These are phyloP conservation scores for Lepidopterella palustris DNA, from an alignment of 495 filamentous ascomycete species.

Conservation along the genomic window DNA sequence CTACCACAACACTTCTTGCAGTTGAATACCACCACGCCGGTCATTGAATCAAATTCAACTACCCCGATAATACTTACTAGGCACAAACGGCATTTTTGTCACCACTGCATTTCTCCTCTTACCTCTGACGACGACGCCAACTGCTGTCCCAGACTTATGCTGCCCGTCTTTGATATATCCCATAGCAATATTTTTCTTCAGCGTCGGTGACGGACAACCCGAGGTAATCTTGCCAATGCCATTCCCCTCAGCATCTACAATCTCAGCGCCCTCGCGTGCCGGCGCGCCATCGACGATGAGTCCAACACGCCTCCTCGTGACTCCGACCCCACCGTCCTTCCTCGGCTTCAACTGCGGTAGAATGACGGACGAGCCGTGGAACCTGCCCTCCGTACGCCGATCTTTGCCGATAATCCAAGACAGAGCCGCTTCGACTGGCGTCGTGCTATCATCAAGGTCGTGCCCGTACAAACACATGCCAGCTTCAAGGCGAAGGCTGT, in stretches of 20 bases:
- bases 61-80: slow-evolving; percentile 60
- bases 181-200: slow-evolving; percentile 92
- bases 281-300: slow-evolving; percentile 80
- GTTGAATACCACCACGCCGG: no score
- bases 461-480: slow-evolving; percentile 99
- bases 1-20: no score
- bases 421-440: slow-evolving; percentile 77
- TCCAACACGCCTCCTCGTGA: slow-evolving; percentile 69
- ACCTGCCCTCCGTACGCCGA: slow-evolving; percentile 56
- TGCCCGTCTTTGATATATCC: slow-evolving; percentile 77
- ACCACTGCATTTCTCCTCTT: slow-evolving; percentile 73
- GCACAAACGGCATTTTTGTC: slow-evolving; percentile 90
- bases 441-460: slow-evolving; percentile 82
- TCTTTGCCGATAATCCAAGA: slow-evolving; percentile 80
- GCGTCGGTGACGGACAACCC: slow-evolving; percentile 78
- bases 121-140: slow-evolving; percentile 74
- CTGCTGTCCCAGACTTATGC: slow-evolving; percentile 81
- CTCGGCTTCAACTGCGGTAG: slow-evolving; percentile 63
- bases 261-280: slow-evolving; percentile 79
- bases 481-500: slow-evolving; percentile 87
- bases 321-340: slow-evolving; percentile 58
- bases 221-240: slow-evolving; percentile 71
- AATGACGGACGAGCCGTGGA: slow-evolving; percentile 69
- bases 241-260: slow-evolving; percentile 56
- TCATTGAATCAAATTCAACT: no score